Conservation (phyloP, 108 stramenopile genomes). For the Cylindrotheca fusiformis region DNA sequence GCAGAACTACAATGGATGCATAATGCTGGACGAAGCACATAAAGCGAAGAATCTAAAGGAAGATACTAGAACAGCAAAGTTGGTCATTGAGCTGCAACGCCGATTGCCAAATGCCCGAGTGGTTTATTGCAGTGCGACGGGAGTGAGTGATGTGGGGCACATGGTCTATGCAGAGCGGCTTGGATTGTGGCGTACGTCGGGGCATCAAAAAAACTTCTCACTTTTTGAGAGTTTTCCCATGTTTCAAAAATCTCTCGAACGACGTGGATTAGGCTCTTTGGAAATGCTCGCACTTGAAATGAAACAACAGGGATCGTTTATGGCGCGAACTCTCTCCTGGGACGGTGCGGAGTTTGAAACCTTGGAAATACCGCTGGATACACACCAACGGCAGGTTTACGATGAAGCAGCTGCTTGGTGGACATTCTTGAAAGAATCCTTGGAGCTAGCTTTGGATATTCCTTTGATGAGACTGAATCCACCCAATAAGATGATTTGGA, state of each 20-base stretch:
- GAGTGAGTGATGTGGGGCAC: constrained; percentile 74
- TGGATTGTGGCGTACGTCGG: constrained; percentile 54
- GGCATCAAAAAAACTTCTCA: constrained; percentile 5
- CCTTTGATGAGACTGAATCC: constrained; percentile 11
- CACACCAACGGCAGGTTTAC: constrained; percentile 45
- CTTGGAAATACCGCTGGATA: constrained; percentile 34
- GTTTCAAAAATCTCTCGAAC: constrained; percentile 53
- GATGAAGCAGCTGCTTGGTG: constrained; percentile 61
- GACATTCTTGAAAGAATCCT: constrained; percentile 37
- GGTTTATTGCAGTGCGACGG: constrained; percentile 80
- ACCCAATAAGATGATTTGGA: constrained; percentile 36
- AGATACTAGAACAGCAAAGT: constrained; percentile 56
- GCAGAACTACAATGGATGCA: constrained; percentile 56
- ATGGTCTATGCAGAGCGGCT: constrained; percentile 80
- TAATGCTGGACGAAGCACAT: constrained; percentile 83
- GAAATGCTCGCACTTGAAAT: constrained; percentile 86
- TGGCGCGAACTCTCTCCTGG: constrained; percentile 80
- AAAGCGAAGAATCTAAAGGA: constrained; percentile 78
- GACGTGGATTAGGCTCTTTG: constrained; percentile 74
- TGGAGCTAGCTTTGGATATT: constrained; percentile 37
- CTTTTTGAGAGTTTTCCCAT: constrained; percentile 37
- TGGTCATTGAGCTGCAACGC: constrained; percentile 65
- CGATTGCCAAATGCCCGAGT: constrained; percentile 75
- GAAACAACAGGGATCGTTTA: constrained; percentile 64
- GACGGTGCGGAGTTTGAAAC: constrained; percentile 76